Conservation (phyloP, 2,329 filamentous ascomycete species). For the Penicillium sp. region DNA sequence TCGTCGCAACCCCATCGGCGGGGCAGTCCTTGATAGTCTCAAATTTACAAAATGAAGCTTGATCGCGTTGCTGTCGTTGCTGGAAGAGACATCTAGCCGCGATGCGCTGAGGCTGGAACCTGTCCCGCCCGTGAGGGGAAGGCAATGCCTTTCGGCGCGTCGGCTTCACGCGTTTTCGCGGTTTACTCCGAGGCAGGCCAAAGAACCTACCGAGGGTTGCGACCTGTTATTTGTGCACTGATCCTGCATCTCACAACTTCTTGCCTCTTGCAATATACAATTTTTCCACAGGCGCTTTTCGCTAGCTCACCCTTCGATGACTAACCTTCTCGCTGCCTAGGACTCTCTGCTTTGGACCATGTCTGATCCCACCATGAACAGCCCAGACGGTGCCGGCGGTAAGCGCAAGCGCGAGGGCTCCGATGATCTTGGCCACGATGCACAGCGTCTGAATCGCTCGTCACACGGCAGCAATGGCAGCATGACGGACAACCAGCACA, state of each 20-base stretch:
- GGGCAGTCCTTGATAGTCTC: slow-evolving; percentile 3
- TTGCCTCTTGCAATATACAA: neutral
- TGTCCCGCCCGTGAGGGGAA: slow-evolving; percentile 4
- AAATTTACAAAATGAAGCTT: slow-evolving; percentile 4
- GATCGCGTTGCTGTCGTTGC: slow-evolving; percentile 4
- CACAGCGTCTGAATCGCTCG: slow-evolving; percentile 46
- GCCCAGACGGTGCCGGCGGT: slow-evolving; percentile 40
- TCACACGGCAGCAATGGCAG: slow-evolving; percentile 47
- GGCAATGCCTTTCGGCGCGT: slow-evolving; percentile 30
- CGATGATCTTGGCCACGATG: slow-evolving; percentile 45
- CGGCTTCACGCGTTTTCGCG: slow-evolving; percentile 34
- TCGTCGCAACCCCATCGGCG: slow-evolving; percentile 10
- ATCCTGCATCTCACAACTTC: slow-evolving; percentile 8
- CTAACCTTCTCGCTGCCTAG: slow-evolving; percentile 25
- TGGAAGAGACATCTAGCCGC: neutral
- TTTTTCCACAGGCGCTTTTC: neutral
- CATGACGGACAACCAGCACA: slow-evolving; percentile 40
- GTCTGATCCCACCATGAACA: slow-evolving; percentile 45
- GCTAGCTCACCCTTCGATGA: slow-evolving; percentile 15
- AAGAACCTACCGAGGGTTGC: slow-evolving; percentile 17
- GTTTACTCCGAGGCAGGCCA: slow-evolving; percentile 25
- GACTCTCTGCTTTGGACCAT: slow-evolving; percentile 28
- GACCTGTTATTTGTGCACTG: slow-evolving; percentile 15
- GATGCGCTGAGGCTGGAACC: slow-evolving; percentile 8
- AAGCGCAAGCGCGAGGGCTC: slow-evolving; percentile 49